Evolutionary conservation across 257 asterid genomes (phyloP).

Genomic region (Nicotiana tomentosiformis): DNA sequence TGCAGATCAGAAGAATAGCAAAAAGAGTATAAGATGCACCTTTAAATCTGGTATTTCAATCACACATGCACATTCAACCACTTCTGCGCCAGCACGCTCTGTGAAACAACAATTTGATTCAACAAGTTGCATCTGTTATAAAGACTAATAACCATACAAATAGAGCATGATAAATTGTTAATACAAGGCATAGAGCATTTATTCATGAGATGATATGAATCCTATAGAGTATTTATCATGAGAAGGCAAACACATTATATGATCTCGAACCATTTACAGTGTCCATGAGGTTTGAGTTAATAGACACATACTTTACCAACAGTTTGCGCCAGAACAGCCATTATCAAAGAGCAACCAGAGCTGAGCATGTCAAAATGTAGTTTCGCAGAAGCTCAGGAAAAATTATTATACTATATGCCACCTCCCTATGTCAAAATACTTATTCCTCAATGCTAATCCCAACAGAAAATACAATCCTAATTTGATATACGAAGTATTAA

Average conservation of each 20-base stretch:
- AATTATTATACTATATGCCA: background rate
- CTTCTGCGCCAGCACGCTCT: slow-evolving; percentile 79
- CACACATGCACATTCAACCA: slow-evolving; percentile 76
- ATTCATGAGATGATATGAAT: background rate
- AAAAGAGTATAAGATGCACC: slow-evolving; percentile 21
- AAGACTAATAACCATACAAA: background rate
- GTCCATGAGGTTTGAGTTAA: background rate
- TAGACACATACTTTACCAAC: background rate
- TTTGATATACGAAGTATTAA: background rate
- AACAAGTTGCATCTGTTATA: background rate
- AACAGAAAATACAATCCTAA: background rate
- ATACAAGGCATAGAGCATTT: background rate
- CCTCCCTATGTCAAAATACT: background rate
- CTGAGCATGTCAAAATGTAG: slow-evolving; percentile 1
- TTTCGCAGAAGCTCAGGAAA: background rate
- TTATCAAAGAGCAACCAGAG: background rate
- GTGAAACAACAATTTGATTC: slow-evolving; percentile 15
- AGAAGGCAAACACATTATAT: background rate
- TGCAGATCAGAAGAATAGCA: background rate
- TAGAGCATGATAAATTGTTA: background rate
- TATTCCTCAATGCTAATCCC: background rate
- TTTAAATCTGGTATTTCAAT: slow-evolving; percentile 69
- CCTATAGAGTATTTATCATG: background rate
- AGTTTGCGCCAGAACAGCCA: background rate
- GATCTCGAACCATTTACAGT: background rate